These are phyloP conservation scores for Mycena metata DNA, from an alignment of 768 basidiomycete species.

Conservation along the genomic window DNA sequence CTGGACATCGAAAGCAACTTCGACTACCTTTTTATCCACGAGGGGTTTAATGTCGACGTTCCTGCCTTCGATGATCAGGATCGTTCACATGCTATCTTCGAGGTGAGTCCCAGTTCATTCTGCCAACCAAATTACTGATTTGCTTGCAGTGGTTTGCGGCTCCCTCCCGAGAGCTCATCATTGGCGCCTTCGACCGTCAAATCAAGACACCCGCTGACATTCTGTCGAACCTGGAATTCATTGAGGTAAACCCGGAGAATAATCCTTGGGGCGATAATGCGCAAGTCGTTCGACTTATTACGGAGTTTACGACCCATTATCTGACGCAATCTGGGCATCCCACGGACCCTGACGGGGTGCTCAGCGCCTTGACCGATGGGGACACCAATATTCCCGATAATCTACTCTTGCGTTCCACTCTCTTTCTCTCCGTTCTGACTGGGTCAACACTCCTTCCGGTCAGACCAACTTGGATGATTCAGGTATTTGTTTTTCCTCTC, in stretches of 20 bases:
- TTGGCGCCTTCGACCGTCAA: background rate
- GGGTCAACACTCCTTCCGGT: too few relatives aligned
- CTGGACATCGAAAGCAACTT: constrained; percentile 7
- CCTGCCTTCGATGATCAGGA: constrained; percentile 5
- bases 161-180: constrained; percentile 11
- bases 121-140: background rate
- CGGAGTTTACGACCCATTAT: background rate
- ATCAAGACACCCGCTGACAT: constrained; percentile 1
- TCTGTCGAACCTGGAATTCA: constrained; percentile 3
- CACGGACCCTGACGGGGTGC: background rate
- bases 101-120: background rate
- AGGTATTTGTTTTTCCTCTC: too few relatives aligned
- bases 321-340: constrained; percentile 14
- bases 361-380: too few relatives aligned
- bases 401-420: too few relatives aligned
- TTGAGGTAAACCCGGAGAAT: background rate
- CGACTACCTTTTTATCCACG: background rate
- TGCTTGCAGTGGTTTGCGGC: constrained; percentile 19
- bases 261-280: constrained; percentile 14
- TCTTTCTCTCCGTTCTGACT: too few relatives aligned
- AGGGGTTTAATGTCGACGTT: constrained; percentile 12
- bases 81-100: constrained; percentile 8
- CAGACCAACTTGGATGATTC: too few relatives aligned
- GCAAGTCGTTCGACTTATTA: background rate
- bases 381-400: too few relatives aligned